Evolutionary conservation across 2,329 filamentous ascomycete genomes (phyloP).

Genomic region (Neoarthrinium moseri): DNA sequence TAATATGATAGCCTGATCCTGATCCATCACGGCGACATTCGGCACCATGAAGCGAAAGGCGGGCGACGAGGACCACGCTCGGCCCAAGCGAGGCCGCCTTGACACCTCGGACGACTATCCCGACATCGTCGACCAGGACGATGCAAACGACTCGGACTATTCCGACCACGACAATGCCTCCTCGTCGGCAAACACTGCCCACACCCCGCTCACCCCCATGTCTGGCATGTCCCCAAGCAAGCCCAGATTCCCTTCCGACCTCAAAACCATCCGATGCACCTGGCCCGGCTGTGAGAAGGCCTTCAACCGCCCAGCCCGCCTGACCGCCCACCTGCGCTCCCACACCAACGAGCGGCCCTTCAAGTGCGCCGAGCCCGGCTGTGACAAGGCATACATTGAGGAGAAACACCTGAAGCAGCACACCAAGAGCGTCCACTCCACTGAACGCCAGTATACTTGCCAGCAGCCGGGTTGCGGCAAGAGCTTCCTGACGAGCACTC

Average conservation of each 20-base stretch:
- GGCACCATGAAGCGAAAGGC: conserved; percentile 24
- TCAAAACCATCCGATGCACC: conserved; percentile 76
- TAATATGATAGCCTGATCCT: no score
- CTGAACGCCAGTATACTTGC: conserved; percentile 70
- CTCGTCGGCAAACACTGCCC: conserved; percentile 15
- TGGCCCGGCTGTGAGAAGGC: conserved; percentile 74
- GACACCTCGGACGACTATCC: conserved; percentile 1
- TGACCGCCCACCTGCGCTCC: conserved; percentile 77
- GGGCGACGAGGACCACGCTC: conserved; percentile 11
- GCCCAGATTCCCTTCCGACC: conserved; percentile 63
- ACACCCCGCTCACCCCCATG: conserved; percentile 48
- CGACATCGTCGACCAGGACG: background rate
- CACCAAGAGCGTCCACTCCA: conserved; percentile 76
- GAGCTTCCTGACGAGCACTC: conserved; percentile 76
- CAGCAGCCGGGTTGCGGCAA: conserved; percentile 72
- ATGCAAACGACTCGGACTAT: conserved; percentile 6
- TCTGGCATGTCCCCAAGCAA: conserved; percentile 37
- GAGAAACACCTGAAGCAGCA: conserved; percentile 86
- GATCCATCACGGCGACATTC: no score
- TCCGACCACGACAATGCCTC: conserved; percentile 18
- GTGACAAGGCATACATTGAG: conserved; percentile 82
- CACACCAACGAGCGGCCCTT: conserved; percentile 85
- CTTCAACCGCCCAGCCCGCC: conserved; percentile 82
- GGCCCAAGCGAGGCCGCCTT: conserved; percentile 16
- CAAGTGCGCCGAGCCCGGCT: conserved; percentile 66